Evolutionary conservation across 208 protist species (phyloP).

Genomic region (Crithidia fasciculata): DNA sequence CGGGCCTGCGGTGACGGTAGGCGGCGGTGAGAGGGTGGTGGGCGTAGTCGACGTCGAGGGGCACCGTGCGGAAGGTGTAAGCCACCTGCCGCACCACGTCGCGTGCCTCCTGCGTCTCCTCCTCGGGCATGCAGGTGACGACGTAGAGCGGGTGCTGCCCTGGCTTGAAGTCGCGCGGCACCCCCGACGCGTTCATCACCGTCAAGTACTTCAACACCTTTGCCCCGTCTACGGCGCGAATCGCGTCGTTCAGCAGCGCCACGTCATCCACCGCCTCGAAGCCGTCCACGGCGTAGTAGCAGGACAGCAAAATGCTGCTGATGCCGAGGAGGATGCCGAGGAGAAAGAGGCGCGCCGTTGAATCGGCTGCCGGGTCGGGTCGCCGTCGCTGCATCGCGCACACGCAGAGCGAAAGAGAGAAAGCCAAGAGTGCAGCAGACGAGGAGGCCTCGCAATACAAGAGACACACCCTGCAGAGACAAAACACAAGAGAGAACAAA

Average conservation of each 20-base stretch:
- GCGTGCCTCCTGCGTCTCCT: slow-evolving; percentile 29
- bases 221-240: slow-evolving; percentile 22
- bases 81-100: slow-evolving; percentile 29
- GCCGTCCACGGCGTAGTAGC: slow-evolving; percentile 13
- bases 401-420: no score
- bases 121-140: slow-evolving; percentile 27
- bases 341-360: slow-evolving; percentile 20
- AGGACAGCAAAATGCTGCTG: slow-evolving; percentile 11
- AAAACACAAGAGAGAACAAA: slow-evolving; percentile 3
- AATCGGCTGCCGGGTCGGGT: not conserved
- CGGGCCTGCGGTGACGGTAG: slow-evolving; percentile 41
- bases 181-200: not conserved
- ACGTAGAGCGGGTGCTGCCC: slow-evolving; percentile 30
- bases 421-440: no score
- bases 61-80: slow-evolving; percentile 10
- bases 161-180: not conserved
- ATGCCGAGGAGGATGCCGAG: slow-evolving; percentile 22
- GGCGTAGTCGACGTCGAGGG: slow-evolving; percentile 41
- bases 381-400: slow-evolving; percentile 1
- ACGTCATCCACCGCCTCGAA: slow-evolving; percentile 3
- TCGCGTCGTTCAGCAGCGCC: slow-evolving; percentile 24
- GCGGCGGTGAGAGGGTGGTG: slow-evolving; percentile 70
- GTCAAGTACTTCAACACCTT: slow-evolving; percentile 7
- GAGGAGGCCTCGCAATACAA: not conserved
- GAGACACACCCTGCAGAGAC: not conserved